These are phyloP conservation scores for Neurospora sp. DNA, from an alignment of 2,329 filamentous ascomycete species.

Conservation along the genomic window DNA sequence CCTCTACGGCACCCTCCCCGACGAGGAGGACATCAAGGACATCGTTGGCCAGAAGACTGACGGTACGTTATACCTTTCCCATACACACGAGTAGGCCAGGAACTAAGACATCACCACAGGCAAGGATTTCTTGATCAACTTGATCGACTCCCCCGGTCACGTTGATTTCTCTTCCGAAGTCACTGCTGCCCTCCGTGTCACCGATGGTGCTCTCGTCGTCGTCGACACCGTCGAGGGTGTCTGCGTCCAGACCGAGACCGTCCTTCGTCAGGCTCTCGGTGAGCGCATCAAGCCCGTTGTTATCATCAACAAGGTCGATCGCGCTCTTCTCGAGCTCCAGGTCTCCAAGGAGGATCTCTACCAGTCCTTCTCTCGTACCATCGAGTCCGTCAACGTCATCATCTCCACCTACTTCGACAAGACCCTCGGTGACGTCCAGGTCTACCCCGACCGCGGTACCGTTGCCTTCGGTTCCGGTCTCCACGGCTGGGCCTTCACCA, in stretches of 20 bases:
- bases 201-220: constrained; percentile 97
- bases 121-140: constrained; percentile 98
- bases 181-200: constrained; percentile 98
- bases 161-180: constrained; percentile 99
- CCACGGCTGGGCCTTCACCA: constrained; percentile 98
- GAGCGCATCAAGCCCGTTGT: constrained; percentile 99
- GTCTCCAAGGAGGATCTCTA: constrained; percentile 98
- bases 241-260: constrained; percentile 99
- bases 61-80: constrained; percentile 25
- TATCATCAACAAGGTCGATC: constrained; percentile 99
- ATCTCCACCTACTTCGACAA: constrained; percentile 99
- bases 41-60: constrained; percentile 79
- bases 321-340: constrained; percentile 97
- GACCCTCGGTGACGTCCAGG: constrained; percentile 91
- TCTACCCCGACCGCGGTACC: constrained; percentile 95
- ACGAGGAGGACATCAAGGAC: constrained; percentile 86
- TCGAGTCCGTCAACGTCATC: constrained; percentile 99
- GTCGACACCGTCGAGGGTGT: constrained; percentile 99
- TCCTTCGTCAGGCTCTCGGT: constrained; percentile 95
- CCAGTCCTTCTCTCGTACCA: constrained; percentile 98
- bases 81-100: background rate
- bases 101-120: constrained; percentile 26
- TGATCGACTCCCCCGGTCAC: constrained; percentile 99
- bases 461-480: constrained; percentile 99
- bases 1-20: constrained; percentile 76